phyloP scores from a whole-genome alignment of 768 basidiomycete species.

The Antrodiella citrinella region DNA sequence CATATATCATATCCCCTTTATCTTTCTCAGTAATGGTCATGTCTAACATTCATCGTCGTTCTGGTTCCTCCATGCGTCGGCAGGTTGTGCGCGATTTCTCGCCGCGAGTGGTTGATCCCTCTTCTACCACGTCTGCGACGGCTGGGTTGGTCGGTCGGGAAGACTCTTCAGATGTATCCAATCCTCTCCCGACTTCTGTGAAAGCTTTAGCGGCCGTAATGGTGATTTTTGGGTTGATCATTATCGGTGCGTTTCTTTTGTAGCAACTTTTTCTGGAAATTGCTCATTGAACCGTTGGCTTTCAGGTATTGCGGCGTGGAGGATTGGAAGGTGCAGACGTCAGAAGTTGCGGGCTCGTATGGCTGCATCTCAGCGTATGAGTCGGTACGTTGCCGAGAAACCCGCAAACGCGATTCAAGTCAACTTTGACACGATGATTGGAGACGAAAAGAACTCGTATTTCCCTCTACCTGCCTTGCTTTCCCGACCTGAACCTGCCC shows the following conservation, averaged over 20 bases:
- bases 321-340: constrained; percentile 12
- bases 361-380: constrained; percentile 7
- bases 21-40: constrained; percentile 6
- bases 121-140: neutral
- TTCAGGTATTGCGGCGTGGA: constrained; percentile 12
- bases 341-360: constrained; percentile 1
- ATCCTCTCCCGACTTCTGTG: constrained; percentile 14
- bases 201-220: constrained; percentile 19
- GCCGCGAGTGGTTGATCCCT: neutral
- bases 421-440: neutral
- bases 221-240: constrained; percentile 19
- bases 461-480: neutral
- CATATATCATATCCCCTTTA: constrained; percentile 3
- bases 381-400: neutral
- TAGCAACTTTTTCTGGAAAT: neutral
- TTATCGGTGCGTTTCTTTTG: constrained; percentile 14
- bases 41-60: constrained; percentile 3
- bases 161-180: neutral
- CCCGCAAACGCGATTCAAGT: constrained; percentile 1
- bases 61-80: constrained; percentile 1
- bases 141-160: neutral
- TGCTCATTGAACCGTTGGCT: neutral
- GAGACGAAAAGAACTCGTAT: neutral
- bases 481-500: neutral
- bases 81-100: neutral